These are phyloP conservation scores for Xylariaceae sp. DNA, from an alignment of 2,329 filamentous ascomycete species.

Conservation along the genomic window DNA sequence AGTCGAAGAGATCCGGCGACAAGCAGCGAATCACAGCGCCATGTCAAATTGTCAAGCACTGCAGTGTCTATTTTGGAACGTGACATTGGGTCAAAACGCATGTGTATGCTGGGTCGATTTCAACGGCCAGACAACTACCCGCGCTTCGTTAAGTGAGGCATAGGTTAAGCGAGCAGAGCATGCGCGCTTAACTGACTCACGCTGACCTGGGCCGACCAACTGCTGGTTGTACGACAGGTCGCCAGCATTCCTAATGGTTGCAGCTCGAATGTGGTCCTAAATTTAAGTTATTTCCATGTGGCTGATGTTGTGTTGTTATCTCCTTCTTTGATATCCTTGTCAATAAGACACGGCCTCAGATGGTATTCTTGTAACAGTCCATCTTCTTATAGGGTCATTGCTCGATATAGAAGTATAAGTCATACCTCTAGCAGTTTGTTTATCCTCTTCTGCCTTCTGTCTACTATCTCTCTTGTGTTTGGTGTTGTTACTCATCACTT, in stretches of 20 bases:
- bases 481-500: background rate
- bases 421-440: background rate
- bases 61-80: slow-evolving; percentile 20
- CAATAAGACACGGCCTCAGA: background rate
- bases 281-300: slow-evolving; percentile 7
- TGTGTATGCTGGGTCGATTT: too few relatives aligned
- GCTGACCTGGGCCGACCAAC: too few relatives aligned
- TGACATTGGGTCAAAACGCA: slow-evolving; percentile 11
- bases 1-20: slow-evolving; percentile 15
- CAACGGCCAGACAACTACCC: slow-evolving; percentile 17
- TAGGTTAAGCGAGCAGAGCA: background rate
- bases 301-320: slow-evolving; percentile 11
- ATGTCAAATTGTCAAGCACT: background rate
- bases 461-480: background rate
- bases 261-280: slow-evolving; percentile 3
- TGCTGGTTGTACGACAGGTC: slow-evolving; percentile 6
- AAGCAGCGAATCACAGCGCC: slow-evolving; percentile 11
- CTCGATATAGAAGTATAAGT: background rate
- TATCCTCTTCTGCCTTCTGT: slow-evolving; percentile 1
- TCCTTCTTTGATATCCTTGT: too few relatives aligned
- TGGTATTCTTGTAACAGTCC: background rate
- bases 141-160: slow-evolving; percentile 23
- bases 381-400: slow-evolving; percentile 12
- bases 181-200: slow-evolving; percentile 6
- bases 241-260: background rate